Evolutionary conservation across 2,329 filamentous ascomycete genomes (phyloP), one percentile per base, ranked within the genome.

Genomic region (Didymella lethalis): DNA sequence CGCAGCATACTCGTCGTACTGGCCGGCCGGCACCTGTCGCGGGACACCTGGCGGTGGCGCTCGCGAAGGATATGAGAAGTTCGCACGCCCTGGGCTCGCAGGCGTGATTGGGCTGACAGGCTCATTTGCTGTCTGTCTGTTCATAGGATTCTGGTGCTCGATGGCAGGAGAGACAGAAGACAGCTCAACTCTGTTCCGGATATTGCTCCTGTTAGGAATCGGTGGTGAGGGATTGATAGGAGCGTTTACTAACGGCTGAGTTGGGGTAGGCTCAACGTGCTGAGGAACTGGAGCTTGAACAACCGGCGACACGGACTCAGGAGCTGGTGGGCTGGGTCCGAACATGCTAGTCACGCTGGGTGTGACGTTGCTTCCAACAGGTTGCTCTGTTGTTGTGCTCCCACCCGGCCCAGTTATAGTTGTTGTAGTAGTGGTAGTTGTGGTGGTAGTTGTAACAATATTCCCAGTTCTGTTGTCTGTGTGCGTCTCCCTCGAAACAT

Each of bases 21-120:
- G 48, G 3, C 51, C 51, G 20, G 41, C 40, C 18, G 68, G 66
- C 10, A 75, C 55, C 16, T 75, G 71, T 25, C 71, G 67, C 12
- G 74, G 72, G 6, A 72, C 67, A 14, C 74, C 73, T 45, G 67
- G 62, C 16, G 74, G 74, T 6, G 72, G 73, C 47, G 68, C 63
- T 56, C 74, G 59, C 11, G 70, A 67, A 20, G 74, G 74, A 44
- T 77, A 77, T 0, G 74, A 77, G 56, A 77, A 77, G 55, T 77
- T 75, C 7, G 69, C 69, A 20, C 68, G 63, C 2, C 62, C 62
- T 10, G 74, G 71, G 53, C 71, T 74, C 10, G 62, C 57, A 7
- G 73, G 72, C 14, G 63, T 71, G 2, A 73, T 58, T 3, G 68
- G 69, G 14, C 68, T 69, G 25, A 66, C 64, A 7, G 64, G 54